phyloP scores from a whole-genome alignment of 768 basidiomycete genomes.

The Fistulinella prunicolor region DNA sequence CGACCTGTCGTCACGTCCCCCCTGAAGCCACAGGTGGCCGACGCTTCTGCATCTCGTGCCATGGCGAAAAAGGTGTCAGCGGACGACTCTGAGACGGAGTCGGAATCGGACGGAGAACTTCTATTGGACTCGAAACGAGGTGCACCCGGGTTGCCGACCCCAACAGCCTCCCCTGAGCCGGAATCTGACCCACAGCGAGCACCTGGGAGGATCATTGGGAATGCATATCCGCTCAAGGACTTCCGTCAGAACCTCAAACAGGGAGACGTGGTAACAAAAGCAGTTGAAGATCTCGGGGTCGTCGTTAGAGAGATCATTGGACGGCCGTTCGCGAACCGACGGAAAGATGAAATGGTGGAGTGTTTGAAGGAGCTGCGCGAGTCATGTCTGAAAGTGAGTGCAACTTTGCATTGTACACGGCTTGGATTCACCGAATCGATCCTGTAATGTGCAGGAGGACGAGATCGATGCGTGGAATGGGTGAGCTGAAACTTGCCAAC shows the following conservation, averaged over 20 bases:
- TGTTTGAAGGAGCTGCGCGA: conserved; percentile 69
- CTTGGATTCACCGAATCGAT: background rate
- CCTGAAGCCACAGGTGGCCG: conserved; percentile 4
- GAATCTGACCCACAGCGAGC: conserved; percentile 51
- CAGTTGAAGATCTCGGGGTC: conserved; percentile 72
- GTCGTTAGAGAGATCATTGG: conserved; percentile 70
- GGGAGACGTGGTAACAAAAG: conserved; percentile 82
- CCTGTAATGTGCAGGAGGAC: conserved; percentile 54
- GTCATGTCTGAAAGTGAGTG: conserved; percentile 58
- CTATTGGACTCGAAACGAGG: conserved; percentile 14
- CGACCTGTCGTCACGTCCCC: conserved; percentile 13
- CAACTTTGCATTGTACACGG: background rate
- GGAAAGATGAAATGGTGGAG: conserved; percentile 67
- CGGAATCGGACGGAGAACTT: conserved; percentile 38
- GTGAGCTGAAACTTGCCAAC: conserved; percentile 42
- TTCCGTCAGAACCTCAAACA: conserved; percentile 67
- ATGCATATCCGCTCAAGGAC: conserved; percentile 69
- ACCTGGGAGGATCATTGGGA: conserved; percentile 74
- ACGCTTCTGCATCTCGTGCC: background rate
- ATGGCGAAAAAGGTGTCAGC: conserved; percentile 15
- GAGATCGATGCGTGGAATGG: conserved; percentile 81
- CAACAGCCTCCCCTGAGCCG: conserved; percentile 48
- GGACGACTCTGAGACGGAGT: conserved; percentile 56
- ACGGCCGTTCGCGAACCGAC: conserved; percentile 66
- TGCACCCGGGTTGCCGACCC: conserved; percentile 44